phyloP scores from a whole-genome alignment of 169 alveolate genomes.

The Pseudocohnilembus persalinus region DNA sequence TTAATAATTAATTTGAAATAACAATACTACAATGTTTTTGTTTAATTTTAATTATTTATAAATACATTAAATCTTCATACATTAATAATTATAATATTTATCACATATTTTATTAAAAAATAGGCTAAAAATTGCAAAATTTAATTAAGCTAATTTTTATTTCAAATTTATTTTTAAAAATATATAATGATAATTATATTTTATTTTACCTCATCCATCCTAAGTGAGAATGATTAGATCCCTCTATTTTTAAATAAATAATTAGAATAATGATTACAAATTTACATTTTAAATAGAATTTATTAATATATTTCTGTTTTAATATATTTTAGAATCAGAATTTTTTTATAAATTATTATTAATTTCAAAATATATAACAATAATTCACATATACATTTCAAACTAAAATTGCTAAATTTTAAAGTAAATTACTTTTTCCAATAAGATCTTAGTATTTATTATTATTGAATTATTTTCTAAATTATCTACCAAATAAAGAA shows the following conservation, averaged over 20 bases:
- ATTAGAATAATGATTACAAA: no score
- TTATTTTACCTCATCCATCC: neutral
- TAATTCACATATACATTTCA: no score
- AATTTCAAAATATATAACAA: neutral
- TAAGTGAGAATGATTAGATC: neutral
- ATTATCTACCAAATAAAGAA: slow-evolving; percentile 21
- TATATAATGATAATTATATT: no score
- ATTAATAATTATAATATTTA: no score
- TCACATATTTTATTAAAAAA: neutral
- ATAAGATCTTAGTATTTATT: slow-evolving; percentile 18
- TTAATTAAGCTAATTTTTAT: neutral
- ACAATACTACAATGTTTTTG: slow-evolving; percentile 1
- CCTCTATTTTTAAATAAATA: neutral
- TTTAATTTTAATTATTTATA: neutral
- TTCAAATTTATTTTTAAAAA: no score
- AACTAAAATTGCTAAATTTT: neutral
- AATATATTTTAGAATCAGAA: neutral
- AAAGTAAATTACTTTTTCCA: neutral
- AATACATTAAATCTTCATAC: neutral
- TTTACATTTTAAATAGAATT: no score
- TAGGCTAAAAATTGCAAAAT: neutral
- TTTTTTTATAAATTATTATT: neutral
- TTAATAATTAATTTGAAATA: neutral
- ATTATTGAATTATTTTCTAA: slow-evolving; percentile 6
- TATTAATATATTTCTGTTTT: slow-evolving; percentile 1